Percentiles rank a stretch among this genome's conserved stretches.
These are phyloP conservation scores for Hansenula anomala DNA, from an alignment of 1,139 yeast genomes.

Conservation along the genomic window DNA sequence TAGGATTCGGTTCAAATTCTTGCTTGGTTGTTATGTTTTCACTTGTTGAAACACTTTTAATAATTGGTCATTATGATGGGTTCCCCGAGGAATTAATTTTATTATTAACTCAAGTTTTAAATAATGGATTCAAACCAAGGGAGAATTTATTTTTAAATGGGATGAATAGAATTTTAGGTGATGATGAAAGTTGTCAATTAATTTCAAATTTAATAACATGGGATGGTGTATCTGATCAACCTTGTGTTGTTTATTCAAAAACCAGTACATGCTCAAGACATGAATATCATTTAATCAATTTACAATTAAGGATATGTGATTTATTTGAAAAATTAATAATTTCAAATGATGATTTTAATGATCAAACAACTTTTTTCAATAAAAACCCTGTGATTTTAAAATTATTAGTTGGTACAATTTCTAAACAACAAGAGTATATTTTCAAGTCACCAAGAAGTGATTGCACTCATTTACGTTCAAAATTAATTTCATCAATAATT, in stretches of 20 bases:
- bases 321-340: constrained; percentile 39
- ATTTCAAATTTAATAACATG: too few relatives aligned
- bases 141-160: constrained; percentile 31
- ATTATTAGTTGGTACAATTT: constrained; percentile 40
- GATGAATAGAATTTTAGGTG: constrained; percentile 49
- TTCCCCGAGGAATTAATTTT: constrained; percentile 7
- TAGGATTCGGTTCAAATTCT: constrained; percentile 9
- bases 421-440: constrained; percentile 47
- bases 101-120: constrained; percentile 2
- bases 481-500: constrained; percentile 34
- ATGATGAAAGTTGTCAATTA: constrained; percentile 32
- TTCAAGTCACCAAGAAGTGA: constrained; percentile 44
- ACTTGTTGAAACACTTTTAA: constrained; percentile 34
- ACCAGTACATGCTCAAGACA: too few relatives aligned
- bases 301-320: constrained; percentile 37
- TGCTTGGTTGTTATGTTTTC: constrained; percentile 22
- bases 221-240: too few relatives aligned
- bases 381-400: constrained; percentile 34
- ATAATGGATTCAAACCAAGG: too few relatives aligned
- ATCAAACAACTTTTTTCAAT: constrained; percentile 25
- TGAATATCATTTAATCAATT: constrained; percentile 36
- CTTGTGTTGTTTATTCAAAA: constrained; percentile 13
- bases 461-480: constrained; percentile 35
- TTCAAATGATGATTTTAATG: constrained; percentile 29
- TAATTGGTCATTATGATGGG: not conserved